Evolutionary conservation across 768 basidiomycete genomes (phyloP), one percentile per base, ranked within the genome.

Genomic region (Hemileccinum impolitum): DNA sequence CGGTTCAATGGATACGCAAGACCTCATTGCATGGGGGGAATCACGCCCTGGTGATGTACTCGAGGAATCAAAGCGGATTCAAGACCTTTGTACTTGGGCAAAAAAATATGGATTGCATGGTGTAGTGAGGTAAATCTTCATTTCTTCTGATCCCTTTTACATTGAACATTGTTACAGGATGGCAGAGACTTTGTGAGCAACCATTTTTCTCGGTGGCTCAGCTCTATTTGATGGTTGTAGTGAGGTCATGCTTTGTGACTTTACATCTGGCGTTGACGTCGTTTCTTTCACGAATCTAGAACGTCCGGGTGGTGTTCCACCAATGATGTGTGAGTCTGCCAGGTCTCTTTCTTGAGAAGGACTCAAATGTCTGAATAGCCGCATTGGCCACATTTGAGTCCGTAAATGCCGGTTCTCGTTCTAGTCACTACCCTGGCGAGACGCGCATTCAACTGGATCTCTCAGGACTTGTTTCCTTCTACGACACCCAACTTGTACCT

Each of bases 201-300:
- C 68, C 39, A 13, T 28, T 6, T 45, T 35, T 1, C 35, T 11
- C 11, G n/a, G 17, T 19, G 12, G 13, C 13, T 4, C 11, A 21
- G 19, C 21, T 18, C 6, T 28, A 8, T 34, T 47, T 15, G 39
- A 41, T 23, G 21, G 6, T 14, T 49, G 3, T 39, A 77, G 75
- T 50, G 78, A 79, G 61, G 62, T 76, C 13, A 75, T 77, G 72
- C 60, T 76, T 8, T 79, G 77, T 52, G 67, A 77, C 52, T 77
- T 79, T 51, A 68, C 62, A 1, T 54, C 59, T 1, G 75, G 74
- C 5, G 60, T 78, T 8, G 58, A 71, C 15, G 53, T 64, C 2
- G 67, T 73, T 9, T 74, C 77, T 12, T 71, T 75, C 56, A 53
- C 68, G 11, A 65, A 74, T 39, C 56, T 77, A 26, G 17, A 32